These are phyloP conservation scores for Sarocladiaceae sp. DNA, from an alignment of 2,329 filamentous ascomycete genomes.

Conservation along the genomic window DNA sequence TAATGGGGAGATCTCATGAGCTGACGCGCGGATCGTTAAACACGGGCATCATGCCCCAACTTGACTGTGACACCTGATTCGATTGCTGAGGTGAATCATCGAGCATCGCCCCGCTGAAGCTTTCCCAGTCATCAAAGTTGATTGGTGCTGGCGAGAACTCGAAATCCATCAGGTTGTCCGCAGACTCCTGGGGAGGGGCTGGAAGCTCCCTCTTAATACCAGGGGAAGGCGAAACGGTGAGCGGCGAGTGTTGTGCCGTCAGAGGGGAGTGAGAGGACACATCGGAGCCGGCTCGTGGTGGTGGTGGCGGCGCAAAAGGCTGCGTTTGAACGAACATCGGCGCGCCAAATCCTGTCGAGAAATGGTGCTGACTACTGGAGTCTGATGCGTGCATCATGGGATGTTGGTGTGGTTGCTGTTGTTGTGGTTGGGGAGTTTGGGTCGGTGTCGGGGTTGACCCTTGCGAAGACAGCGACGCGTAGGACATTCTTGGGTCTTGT, in stretches of 20 bases:
- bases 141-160: conserved; percentile 33
- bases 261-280: conserved; percentile 23
- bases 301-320: conserved; percentile 1
- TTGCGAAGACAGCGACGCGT: conserved; percentile 27
- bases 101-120: conserved; percentile 27
- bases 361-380: conserved; percentile 18
- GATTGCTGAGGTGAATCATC: conserved; percentile 21
- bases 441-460: conserved; percentile 8
- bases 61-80: conserved; percentile 13
- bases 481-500: conserved; percentile 24
- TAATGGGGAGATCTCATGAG: conserved; percentile 16
- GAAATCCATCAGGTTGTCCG: conserved; percentile 34
- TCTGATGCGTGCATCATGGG: conserved; percentile 18
- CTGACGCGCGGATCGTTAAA: conserved; percentile 26
- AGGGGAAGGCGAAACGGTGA: conserved; percentile 21
- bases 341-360: conserved; percentile 23
- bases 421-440: conserved; percentile 17
- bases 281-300: conserved; percentile 10
- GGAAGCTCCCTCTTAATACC: conserved; percentile 31
- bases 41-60: conserved; percentile 30
- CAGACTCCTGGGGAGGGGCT: conserved; percentile 19
- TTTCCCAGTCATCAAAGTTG: conserved; percentile 36
- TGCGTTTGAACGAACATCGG: conserved; percentile 24
- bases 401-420: conserved; percentile 16
- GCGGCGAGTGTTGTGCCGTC: conserved; percentile 19